These are phyloP conservation scores for Monosporascus sp. DNA, from an alignment of 2,329 filamentous ascomycete genomes.

Conservation along the genomic window DNA sequence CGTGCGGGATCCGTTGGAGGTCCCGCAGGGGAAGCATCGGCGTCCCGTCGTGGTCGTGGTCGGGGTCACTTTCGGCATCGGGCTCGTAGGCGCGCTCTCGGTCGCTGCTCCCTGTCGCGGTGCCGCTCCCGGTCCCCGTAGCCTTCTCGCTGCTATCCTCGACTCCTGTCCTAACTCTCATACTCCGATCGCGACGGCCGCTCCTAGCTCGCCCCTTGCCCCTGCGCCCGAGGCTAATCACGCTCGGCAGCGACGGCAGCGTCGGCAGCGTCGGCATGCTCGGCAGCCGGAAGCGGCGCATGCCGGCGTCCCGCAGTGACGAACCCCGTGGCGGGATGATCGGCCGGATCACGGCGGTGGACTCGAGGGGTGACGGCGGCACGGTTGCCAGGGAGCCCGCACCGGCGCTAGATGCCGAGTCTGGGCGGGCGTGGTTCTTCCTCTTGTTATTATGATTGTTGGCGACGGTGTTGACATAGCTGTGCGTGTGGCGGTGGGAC, in stretches of 20 bases:
- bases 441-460: background rate
- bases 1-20: too few species aligned
- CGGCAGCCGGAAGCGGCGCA: constrained; percentile 6
- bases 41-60: background rate
- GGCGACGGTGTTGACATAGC: background rate
- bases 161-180: background rate
- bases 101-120: background rate
- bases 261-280: constrained; percentile 8
- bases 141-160: background rate
- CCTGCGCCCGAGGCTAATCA: background rate
- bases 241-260: constrained; percentile 3
- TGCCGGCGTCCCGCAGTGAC: constrained; percentile 9
- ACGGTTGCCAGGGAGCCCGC: background rate
- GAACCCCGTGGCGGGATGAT: constrained; percentile 17
- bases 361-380: background rate
- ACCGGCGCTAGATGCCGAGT: background rate
- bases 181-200: too few species aligned
- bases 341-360: constrained; percentile 5
- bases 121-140: background rate
- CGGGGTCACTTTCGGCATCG: background rate
- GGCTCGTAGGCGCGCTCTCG: background rate
- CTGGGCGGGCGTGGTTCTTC: background rate
- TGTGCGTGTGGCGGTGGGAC: background rate
- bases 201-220: background rate
- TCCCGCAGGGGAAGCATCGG: background rate